Conservation (phyloP, 2,329 filamentous ascomycete genomes). For the Pseudocercospora crystallina region DNA sequence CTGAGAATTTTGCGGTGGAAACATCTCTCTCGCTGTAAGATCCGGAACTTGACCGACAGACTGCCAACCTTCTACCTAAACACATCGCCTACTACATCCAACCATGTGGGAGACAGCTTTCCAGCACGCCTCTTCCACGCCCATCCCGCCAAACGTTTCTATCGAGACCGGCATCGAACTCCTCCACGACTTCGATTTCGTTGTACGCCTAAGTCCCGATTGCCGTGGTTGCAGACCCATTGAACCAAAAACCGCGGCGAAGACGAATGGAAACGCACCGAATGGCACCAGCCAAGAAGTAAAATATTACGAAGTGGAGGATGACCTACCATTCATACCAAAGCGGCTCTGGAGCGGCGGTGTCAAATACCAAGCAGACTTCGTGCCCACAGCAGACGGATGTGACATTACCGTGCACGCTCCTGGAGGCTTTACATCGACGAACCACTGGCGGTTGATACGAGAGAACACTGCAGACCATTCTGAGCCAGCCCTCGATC, state of each 20-base stretch:
- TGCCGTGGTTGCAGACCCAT: conserved; percentile 31
- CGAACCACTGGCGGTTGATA: conserved; percentile 35
- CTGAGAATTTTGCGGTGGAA: too few relatives aligned
- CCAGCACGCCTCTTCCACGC: conserved; percentile 30
- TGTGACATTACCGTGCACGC: conserved; percentile 38
- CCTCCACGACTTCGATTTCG: conserved; percentile 36
- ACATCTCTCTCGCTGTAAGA: too few relatives aligned
- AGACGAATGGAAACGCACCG: conserved; percentile 6
- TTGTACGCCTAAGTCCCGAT: conserved; percentile 35
- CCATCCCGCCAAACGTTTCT: conserved; percentile 28
- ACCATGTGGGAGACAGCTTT: conserved; percentile 36
- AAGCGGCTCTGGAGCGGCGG: conserved; percentile 35
- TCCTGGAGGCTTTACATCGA: conserved; percentile 35
- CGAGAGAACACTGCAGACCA: conserved; percentile 25
- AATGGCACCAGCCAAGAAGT: conserved; percentile 14
- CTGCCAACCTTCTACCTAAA: too few relatives aligned
- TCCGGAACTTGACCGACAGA: too few relatives aligned
- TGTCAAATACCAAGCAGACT: conserved; percentile 35
- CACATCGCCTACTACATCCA: too few relatives aligned
- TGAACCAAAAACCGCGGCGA: conserved; percentile 19
- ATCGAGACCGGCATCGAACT: conserved; percentile 27
- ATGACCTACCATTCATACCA: conserved; percentile 38
- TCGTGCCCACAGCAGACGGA: conserved; percentile 30
- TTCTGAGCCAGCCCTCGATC: conserved; percentile 12
- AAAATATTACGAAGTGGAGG: conserved; percentile 35